phyloP scores from a whole-genome alignment of 1,284 basidiomycete species.

The Tilletiopsis washingtonensis region DNA sequence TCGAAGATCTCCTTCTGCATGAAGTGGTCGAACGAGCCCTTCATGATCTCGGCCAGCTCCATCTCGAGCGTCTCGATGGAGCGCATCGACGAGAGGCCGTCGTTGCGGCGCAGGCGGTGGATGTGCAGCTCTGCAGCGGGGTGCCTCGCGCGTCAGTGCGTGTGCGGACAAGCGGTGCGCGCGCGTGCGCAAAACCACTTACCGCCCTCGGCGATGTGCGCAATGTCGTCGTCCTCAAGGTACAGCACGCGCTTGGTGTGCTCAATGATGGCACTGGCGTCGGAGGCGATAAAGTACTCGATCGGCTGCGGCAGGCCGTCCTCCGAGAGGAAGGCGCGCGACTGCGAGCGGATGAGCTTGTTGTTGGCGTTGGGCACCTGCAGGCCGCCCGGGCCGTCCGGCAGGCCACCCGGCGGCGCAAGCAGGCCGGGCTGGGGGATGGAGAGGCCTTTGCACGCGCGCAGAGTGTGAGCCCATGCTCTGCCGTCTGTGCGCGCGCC shows the following conservation, averaged over 20 bases:
- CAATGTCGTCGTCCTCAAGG: constrained; percentile 98
- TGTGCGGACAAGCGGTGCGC: no score
- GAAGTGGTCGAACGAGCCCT: constrained; percentile 98
- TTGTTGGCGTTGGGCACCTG: constrained; percentile 33
- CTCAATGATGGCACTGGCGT: constrained; percentile 91
- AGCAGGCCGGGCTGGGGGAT: constrained; percentile 52
- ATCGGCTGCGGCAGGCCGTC: constrained; percentile 98
- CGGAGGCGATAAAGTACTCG: constrained; percentile 98
- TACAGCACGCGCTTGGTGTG: constrained; percentile 99
- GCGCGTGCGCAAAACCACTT: no score
- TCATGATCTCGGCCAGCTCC: constrained; percentile 99
- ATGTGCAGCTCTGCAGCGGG: constrained; percentile 87
- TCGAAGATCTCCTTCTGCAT: constrained; percentile 99
- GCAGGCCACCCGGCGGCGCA: constrained; percentile 58
- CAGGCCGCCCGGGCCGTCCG: constrained; percentile 42
- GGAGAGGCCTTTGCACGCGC: no score
- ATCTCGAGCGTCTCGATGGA: constrained; percentile 98
- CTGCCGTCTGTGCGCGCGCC: no score
- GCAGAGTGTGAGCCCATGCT: no score
- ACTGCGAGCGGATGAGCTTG: constrained; percentile 89
- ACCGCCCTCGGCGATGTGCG: constrained; percentile 82
- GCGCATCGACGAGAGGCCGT: constrained; percentile 67
- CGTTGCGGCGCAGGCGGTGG: constrained; percentile 88
- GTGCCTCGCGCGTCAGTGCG: no score
- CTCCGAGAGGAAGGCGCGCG: constrained; percentile 95